Evolutionary conservation across 176 grass and related monocot species (phyloP), one percentile per base, ranked within the genome.

Genomic region (Triticum aestivum): DNA sequence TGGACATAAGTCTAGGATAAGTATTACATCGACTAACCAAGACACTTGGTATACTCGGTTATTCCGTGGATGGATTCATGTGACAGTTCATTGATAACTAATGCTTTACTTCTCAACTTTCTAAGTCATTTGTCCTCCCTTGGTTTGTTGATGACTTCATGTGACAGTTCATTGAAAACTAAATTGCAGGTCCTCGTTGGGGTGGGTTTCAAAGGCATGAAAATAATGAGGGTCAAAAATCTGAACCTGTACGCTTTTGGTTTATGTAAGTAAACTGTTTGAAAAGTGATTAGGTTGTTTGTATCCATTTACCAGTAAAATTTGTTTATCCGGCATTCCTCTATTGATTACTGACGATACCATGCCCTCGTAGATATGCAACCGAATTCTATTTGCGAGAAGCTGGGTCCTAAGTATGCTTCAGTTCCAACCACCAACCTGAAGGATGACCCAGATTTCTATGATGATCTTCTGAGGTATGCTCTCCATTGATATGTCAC

Each of bases 211-310:
- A 96, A 92, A 90, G 89, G 87, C 65, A 90, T 99, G 85, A 92
- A 83, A 89, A 89, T 99, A 81, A 94, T 99, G 91, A 96, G 56
- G 56, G 65, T 99, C 11, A 99, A 96, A 79, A 89, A 91, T 82
- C 72, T 99, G 86, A 90, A 96, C 54, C 84, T 99, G 44, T 99
- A 96, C 10, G 97, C 97, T 83, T 99, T 99, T 87, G 97, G 97
- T 83, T 86, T 99, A 94, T 99, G 97, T 99, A 74, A 99, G 97
- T 91, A 32, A 64, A 62, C 21, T 73, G 41, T 59, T 76, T 52
- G 2, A 14, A 75, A 27, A 47, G 37, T 23, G n/a, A 42, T 69
- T 82, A 0, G 64, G n/a, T 82, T 85, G 39, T 32, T 49, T 49
- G 10, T 87, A 38, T 58, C 51, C 26, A 24, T 75, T 84, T 77